These are phyloP conservation scores for Caulochytrium protostelioides DNA, from an alignment of 371 early-diverging fungal species.

Conservation along the genomic window DNA sequence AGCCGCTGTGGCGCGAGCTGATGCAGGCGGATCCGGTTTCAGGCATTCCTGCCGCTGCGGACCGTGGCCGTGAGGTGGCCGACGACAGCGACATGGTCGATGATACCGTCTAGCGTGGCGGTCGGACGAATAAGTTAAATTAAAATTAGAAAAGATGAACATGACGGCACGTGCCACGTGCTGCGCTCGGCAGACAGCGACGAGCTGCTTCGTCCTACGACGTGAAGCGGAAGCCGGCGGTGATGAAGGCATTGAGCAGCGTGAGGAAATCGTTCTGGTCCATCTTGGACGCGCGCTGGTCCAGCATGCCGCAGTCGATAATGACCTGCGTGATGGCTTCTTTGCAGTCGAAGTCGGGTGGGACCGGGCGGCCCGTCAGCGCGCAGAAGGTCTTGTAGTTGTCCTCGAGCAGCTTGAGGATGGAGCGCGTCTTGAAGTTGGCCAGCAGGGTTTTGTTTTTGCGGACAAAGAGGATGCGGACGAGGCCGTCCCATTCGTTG, in stretches of 20 bases:
- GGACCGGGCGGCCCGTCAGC: slow-evolving; percentile 46
- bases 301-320: slow-evolving; percentile 38
- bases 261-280: slow-evolving; percentile 73
- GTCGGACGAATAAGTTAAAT: no score
- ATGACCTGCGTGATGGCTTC: slow-evolving; percentile 44
- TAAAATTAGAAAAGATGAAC: no score
- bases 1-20: no score
- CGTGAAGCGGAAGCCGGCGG: slow-evolving; percentile 25
- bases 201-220: no score
- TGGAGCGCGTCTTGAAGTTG: slow-evolving; percentile 70
- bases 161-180: no score
- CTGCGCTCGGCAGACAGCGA: no score
- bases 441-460: slow-evolving; percentile 92
- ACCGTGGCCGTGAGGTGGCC: no score
- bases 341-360: slow-evolving; percentile 65
- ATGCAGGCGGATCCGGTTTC: no score
- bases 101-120: no score
- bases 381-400: slow-evolving; percentile 86
- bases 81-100: no score
- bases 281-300: slow-evolving; percentile 72
- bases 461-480: slow-evolving; percentile 83
- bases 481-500: slow-evolving; percentile 92
- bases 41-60: no score
- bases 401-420: slow-evolving; percentile 68
- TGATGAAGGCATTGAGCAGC: slow-evolving; percentile 20